Conservation (phyloP, 805 yeast species). For the Lipomyces starkeyi region DNA sequence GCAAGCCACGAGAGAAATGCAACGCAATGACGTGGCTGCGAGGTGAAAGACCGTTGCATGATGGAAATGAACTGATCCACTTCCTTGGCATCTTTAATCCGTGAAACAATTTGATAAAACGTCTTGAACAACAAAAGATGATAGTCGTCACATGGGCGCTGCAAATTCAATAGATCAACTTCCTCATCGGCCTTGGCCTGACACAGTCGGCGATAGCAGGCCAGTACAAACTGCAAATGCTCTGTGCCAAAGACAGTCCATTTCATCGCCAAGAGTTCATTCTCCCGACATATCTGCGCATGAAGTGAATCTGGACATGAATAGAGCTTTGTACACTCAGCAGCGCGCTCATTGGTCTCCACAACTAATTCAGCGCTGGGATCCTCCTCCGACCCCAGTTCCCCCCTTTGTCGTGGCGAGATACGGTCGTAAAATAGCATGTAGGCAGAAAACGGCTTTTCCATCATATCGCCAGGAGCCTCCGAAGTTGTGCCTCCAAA, state of each 20-base stretch:
- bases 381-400: background rate
- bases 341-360: background rate
- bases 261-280: constrained; percentile 18
- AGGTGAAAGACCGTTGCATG: constrained; percentile 12
- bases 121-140: constrained; percentile 26
- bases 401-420: background rate
- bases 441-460: constrained; percentile 33
- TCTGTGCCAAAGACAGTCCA: constrained; percentile 25
- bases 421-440: constrained; percentile 37
- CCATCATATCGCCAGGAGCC: constrained; percentile 16
- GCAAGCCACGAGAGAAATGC: constrained; percentile 30
- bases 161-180: background rate
- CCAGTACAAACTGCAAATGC: constrained; percentile 21
- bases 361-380: background rate
- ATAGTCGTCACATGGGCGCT: constrained; percentile 7
- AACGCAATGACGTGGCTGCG: constrained; percentile 5
- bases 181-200: background rate
- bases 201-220: constrained; percentile 10
- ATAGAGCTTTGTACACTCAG: background rate
- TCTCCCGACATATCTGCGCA: constrained; percentile 22
- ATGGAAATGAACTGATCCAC: constrained; percentile 13
- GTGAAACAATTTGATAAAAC: constrained; percentile 22
- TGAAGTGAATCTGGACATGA: constrained; percentile 7
- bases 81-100: constrained; percentile 15
- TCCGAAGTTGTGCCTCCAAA: constrained; percentile 27